phyloP scores from a whole-genome alignment of 805 yeast genomes.

The Kazachstania kunashirensis region DNA sequence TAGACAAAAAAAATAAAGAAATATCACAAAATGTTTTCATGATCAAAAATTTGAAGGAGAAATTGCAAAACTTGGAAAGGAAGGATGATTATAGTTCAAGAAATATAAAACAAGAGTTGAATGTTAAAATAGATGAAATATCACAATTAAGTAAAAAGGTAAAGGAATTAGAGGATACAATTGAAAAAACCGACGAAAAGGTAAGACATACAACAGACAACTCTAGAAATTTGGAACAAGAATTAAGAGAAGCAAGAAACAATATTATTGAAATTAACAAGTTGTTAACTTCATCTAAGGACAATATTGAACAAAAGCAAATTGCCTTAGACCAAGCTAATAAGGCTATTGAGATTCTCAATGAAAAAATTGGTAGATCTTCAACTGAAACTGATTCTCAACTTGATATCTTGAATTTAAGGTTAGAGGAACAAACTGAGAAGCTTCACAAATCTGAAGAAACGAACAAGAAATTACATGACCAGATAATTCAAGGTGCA shows the following conservation, averaged over 20 bases:
- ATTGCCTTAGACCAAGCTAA: neutral
- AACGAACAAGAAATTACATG: conserved; percentile 1
- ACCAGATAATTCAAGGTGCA: conserved; percentile 2
- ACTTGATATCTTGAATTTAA: neutral
- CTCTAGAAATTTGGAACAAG: too few relatives aligned
- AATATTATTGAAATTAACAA: neutral
- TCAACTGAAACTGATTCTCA: neutral
- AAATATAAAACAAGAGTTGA: neutral
- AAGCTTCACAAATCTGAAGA: neutral
- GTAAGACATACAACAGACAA: too few relatives aligned
- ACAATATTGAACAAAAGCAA: neutral
- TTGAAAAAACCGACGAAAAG: neutral
- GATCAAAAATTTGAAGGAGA: conserved; percentile 1
- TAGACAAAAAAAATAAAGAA: conserved; percentile 1
- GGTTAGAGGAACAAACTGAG: neutral
- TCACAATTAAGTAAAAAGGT: neutral
- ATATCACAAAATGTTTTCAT: conserved; percentile 3
- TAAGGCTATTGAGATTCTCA: neutral
- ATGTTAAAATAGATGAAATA: neutral
- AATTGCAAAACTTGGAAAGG: neutral
- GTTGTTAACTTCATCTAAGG: too few relatives aligned
- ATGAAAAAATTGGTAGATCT: neutral
- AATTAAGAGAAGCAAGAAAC: neutral
- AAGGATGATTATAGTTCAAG: neutral
- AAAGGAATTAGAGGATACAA: neutral